phyloP scores from a whole-genome alignment of 2,329 filamentous ascomycete genomes.

The Apiospora sp. region DNA sequence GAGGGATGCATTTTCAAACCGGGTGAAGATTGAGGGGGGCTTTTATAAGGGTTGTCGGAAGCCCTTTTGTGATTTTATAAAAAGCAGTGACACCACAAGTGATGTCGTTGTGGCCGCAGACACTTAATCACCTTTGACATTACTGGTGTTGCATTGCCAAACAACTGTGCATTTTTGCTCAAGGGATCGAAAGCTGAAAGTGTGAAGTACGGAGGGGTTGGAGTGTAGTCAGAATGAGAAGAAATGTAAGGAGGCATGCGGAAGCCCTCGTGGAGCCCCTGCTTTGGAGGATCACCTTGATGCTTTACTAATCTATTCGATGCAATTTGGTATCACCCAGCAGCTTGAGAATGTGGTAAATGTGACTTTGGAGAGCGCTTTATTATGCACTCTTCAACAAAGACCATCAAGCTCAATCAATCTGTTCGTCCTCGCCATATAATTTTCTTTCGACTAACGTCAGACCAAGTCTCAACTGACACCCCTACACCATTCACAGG shows the following conservation, averaged over 20 bases:
- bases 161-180: neutral
- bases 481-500: neutral
- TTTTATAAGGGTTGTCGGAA: neutral
- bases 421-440: neutral
- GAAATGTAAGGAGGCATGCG: neutral
- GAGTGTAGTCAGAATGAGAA: neutral
- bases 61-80: no score
- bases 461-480: neutral
- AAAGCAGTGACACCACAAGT: neutral
- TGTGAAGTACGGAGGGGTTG: neutral
- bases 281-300: neutral
- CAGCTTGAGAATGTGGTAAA: neutral
- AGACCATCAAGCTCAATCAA: neutral
- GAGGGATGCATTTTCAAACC: neutral
- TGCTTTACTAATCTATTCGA: neutral
- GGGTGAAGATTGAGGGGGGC: neutral
- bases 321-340: neutral
- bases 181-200: neutral
- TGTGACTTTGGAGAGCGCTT: neutral
- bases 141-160: neutral
- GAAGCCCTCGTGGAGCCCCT: neutral
- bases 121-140: neutral
- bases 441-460: no score
- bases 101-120: neutral
- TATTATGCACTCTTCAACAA: neutral